A percentile compares a stretch with the other conserved stretches of the same genome.
Evolutionary conservation across 257 asterid genomes (phyloP).

Genomic region (Nicotiana paniculata): DNA sequence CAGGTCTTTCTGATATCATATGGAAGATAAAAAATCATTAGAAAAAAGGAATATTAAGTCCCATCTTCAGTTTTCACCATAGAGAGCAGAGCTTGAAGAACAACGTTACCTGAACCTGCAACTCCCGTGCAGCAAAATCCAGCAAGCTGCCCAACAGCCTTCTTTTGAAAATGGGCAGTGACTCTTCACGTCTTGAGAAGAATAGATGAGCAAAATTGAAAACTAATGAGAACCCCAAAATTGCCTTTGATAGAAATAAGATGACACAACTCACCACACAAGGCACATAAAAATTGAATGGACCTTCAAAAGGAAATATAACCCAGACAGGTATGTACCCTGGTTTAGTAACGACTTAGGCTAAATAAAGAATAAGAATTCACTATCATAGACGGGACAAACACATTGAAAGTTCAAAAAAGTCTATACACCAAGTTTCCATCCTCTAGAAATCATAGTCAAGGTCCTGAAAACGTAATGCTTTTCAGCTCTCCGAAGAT

Average conservation of each 20-base stretch:
- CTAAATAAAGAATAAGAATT: background rate
- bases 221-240: conserved; percentile 5
- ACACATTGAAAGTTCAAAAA: background rate
- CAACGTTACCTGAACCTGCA: conserved; percentile 78
- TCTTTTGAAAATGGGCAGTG: conserved; percentile 88
- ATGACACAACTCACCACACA: background rate
- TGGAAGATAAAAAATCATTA: background rate
- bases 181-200: conserved; percentile 78
- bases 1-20: background rate
- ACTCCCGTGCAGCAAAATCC: conserved; percentile 93
- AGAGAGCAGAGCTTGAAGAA: conserved; percentile 15
- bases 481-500: background rate
- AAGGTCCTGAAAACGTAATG: background rate
- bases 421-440: background rate
- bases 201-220: conserved; percentile 6
- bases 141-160: conserved; percentile 89
- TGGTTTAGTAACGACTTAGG: background rate
- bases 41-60: conserved; percentile 15
- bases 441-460: background rate
- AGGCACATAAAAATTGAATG: background rate
- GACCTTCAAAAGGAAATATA: background rate
- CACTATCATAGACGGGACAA: background rate
- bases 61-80: conserved; percentile 6
- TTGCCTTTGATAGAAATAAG: background rate
- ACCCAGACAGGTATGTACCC: background rate